Conservation (phyloP, 2,329 filamentous ascomycete genomes). For the Xylariaceae sp. region DNA sequence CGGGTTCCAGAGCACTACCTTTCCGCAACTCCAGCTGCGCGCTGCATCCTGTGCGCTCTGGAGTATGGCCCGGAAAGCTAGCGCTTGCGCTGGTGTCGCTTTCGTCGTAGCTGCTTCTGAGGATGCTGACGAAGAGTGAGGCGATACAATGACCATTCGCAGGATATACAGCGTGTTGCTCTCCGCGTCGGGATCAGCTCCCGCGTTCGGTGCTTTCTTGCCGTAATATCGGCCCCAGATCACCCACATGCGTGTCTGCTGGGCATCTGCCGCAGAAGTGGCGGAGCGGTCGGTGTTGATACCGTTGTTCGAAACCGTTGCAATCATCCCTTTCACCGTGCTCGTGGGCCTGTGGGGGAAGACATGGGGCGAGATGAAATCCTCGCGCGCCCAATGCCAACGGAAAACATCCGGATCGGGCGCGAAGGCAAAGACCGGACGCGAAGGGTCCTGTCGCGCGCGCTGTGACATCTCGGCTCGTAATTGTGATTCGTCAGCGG, state of each 20-base stretch:
- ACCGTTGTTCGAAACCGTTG: slow-evolving; percentile 32
- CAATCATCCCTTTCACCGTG: slow-evolving; percentile 66
- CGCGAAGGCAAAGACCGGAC: slow-evolving; percentile 59
- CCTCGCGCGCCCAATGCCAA: slow-evolving; percentile 80
- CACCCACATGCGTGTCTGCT: slow-evolving; percentile 60
- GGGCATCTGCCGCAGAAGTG: neutral
- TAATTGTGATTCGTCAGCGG: slow-evolving; percentile 61
- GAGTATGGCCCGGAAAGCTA: slow-evolving; percentile 60
- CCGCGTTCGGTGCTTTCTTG: too few species aligned
- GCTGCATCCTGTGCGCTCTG: slow-evolving; percentile 67
- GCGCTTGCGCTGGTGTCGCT: slow-evolving; percentile 35
- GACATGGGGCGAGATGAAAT: slow-evolving; percentile 66
- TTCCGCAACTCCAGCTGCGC: slow-evolving; percentile 62
- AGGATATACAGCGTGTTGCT: slow-evolving; percentile 68
- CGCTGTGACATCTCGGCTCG: slow-evolving; percentile 45
- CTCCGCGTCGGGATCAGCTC: slow-evolving; percentile 41
- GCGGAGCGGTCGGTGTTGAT: neutral
- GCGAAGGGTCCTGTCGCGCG: slow-evolving; percentile 33
- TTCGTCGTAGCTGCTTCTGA: slow-evolving; percentile 22
- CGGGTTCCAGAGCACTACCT: slow-evolving; percentile 83
- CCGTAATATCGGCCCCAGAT: slow-evolving; percentile 67
- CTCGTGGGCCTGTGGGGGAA: slow-evolving; percentile 46
- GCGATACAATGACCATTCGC: slow-evolving; percentile 60
- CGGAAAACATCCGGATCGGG: slow-evolving; percentile 64
- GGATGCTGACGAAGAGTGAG: neutral